These are phyloP conservation scores for Puccinia novopanici DNA, from an alignment of 1,284 basidiomycete genomes.

Conservation along the genomic window DNA sequence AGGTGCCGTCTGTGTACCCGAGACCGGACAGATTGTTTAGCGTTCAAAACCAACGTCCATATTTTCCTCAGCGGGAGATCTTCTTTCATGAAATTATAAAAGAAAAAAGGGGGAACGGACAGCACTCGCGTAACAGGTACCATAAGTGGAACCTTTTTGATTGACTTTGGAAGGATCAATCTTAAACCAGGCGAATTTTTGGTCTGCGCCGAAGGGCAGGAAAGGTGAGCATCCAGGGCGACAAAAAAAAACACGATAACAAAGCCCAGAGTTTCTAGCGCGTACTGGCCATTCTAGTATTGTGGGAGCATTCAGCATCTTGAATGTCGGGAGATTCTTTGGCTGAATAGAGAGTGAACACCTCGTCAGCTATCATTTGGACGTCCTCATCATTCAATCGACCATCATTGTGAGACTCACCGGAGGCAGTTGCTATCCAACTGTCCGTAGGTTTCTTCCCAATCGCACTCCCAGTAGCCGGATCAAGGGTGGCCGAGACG, in stretches of 20 bases:
- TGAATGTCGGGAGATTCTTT: background rate
- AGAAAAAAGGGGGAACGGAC: constrained; percentile 13
- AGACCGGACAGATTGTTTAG: background rate
- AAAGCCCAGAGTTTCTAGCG: background rate
- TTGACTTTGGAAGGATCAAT: constrained; percentile 44
- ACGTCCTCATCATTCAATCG: background rate
- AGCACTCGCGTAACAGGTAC: constrained; percentile 31
- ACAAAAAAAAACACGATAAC: background rate
- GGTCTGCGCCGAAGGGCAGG: background rate
- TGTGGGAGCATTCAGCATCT: constrained; percentile 18
- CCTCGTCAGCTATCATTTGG: background rate
- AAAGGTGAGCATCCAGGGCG: too few relatives aligned
- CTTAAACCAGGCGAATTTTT: constrained; percentile 46
- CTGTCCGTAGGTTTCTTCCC: constrained; percentile 3
- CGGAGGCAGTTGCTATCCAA: constrained; percentile 22
- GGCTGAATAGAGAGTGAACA: background rate
- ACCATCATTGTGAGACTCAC: background rate
- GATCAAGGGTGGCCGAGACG: constrained; percentile 14
- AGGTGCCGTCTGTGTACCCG: constrained; percentile 13
- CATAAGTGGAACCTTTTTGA: constrained; percentile 37
- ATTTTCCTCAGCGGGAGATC: background rate
- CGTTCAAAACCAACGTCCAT: background rate
- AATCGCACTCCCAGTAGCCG: constrained; percentile 13
- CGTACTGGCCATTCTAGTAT: constrained; percentile 17
- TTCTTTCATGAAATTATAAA: background rate